Base-by-base conservation (phyloP, 1,284 basidiomycete species). In the Pseudozyma sp. region DNA sequence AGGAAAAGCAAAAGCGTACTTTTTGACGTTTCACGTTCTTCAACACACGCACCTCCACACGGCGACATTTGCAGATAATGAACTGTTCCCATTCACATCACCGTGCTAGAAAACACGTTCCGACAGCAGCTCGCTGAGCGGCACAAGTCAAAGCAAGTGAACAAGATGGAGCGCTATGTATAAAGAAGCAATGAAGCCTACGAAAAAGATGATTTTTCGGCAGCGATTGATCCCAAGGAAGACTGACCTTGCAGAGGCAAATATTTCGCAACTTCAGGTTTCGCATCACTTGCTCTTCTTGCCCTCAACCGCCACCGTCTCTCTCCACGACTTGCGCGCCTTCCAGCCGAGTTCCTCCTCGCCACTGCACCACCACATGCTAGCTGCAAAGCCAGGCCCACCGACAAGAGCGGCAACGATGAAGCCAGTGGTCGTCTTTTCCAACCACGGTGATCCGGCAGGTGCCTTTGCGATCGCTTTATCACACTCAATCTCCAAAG, bases 351-450 rank as follows among this genome's bases (percentile, higher is more conserved):
- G 29, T 55, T 77, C 75, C 46, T 77, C 75, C 53, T 77, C 75
- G 17, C 75, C 75, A 45, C 68, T 62, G 68, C 68, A 68, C 75
- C 75, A 77, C 75, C 75, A 77, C 62, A 77, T 68, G 51, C 70
- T 64, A 0, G 75, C 75, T 0, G 75, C 75, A 44, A 74, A 66
- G 0, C 75, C 75, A 7, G 75, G 75, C 0, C 75, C 75, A 16
- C 48, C 75, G 4, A 66, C 55, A 37, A 77, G 31, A 5, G 50
- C 40, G 5, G 65, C 75, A 13, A 61, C 7, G 2, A 67, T n/a
- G 19, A 74, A 53, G 0, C 75, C 75, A 1, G 24, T 33, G 24
- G 46, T 56, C 0, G 68, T 68, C 71, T 71, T 70, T 37, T 77
- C 75, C 39, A 74, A 33, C 68, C 71, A 68, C 5, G 66, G 68